Conservation (phyloP, 176 grass and related monocot genomes). For the Luzula sylvatica region DNA sequence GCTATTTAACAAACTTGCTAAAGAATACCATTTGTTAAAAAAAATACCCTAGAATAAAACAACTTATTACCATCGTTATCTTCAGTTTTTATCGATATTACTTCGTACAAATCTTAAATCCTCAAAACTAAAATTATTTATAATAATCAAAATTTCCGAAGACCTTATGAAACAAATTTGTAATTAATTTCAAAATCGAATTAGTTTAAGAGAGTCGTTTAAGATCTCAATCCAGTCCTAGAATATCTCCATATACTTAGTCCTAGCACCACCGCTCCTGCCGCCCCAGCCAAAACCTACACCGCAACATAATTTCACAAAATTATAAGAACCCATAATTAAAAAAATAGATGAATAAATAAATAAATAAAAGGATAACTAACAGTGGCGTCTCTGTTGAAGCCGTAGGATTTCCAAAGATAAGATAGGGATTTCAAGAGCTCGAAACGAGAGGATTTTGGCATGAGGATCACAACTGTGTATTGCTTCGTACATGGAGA, state of each 20-base stretch:
- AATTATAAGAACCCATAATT: not conserved
- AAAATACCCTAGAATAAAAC: not conserved
- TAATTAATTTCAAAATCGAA: not conserved
- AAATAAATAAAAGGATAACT: not conserved
- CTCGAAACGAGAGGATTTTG: conserved; percentile 49
- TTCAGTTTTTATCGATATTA: not conserved
- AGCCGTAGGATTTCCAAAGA: conserved; percentile 39
- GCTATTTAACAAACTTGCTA: no score
- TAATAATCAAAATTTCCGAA: conserved; percentile 15
- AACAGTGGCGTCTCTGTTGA: conserved; percentile 82
- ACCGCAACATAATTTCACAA: conserved; percentile 19
- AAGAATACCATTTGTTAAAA: not conserved
- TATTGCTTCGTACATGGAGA: conserved; percentile 91
- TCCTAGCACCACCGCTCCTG: conserved; percentile 65
- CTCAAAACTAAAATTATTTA: conserved; percentile 14
- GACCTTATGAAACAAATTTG: not conserved
- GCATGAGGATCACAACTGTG: conserved; percentile 95
- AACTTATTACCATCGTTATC: not conserved
- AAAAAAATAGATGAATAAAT: not conserved
- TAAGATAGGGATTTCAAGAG: conserved; percentile 48
- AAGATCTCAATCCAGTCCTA: conserved; percentile 51
- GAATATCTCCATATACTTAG: conserved; percentile 91
- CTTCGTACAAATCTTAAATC: conserved; percentile 1
- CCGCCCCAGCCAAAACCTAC: conserved; percentile 77
- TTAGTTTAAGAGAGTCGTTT: conserved; percentile 10